phyloP scores from a whole-genome alignment of 2,329 filamentous ascomycete genomes.

The Mollisia scopiformis region DNA sequence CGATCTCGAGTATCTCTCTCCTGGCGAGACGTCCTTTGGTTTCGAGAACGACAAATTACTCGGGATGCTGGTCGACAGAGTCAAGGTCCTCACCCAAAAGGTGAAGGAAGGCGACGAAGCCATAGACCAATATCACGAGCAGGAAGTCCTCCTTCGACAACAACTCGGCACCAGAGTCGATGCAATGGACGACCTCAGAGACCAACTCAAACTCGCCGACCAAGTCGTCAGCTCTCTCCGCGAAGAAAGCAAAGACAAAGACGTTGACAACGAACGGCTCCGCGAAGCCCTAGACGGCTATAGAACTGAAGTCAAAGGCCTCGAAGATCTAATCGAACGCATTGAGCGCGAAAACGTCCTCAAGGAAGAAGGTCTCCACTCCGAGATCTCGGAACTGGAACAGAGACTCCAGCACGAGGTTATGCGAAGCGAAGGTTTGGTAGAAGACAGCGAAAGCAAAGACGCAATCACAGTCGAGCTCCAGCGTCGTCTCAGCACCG shows the following conservation, averaged over 20 bases:
- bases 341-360: slow-evolving; percentile 45
- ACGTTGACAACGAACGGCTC: slow-evolving; percentile 53
- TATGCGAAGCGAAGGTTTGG: slow-evolving; percentile 34
- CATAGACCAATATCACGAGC: slow-evolving; percentile 62
- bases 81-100: slow-evolving; percentile 52
- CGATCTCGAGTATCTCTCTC: slow-evolving; percentile 64
- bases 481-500: slow-evolving; percentile 47
- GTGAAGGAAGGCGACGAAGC: slow-evolving; percentile 52
- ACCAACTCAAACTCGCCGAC: slow-evolving; percentile 40
- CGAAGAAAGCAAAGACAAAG: slow-evolving; percentile 34
- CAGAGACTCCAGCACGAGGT: slow-evolving; percentile 41
- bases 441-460: slow-evolving; percentile 39
- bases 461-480: slow-evolving; percentile 45
- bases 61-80: slow-evolving; percentile 53
- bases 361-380: slow-evolving; percentile 18
- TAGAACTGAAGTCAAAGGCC: slow-evolving; percentile 53
- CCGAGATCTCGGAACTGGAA: slow-evolving; percentile 22
- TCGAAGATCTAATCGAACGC: slow-evolving; percentile 53
- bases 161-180: slow-evolving; percentile 57
- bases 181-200: slow-evolving; percentile 51
- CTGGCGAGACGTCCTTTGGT: slow-evolving; percentile 59
- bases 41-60: slow-evolving; percentile 52
- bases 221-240: slow-evolving; percentile 19
- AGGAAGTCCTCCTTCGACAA: slow-evolving; percentile 57
- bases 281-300: slow-evolving; percentile 56